A percentile compares a stretch with the other conserved stretches of the same genome.
Conservation (phyloP, 2,329 filamentous ascomycete species). For the Exophiala mesophila region DNA sequence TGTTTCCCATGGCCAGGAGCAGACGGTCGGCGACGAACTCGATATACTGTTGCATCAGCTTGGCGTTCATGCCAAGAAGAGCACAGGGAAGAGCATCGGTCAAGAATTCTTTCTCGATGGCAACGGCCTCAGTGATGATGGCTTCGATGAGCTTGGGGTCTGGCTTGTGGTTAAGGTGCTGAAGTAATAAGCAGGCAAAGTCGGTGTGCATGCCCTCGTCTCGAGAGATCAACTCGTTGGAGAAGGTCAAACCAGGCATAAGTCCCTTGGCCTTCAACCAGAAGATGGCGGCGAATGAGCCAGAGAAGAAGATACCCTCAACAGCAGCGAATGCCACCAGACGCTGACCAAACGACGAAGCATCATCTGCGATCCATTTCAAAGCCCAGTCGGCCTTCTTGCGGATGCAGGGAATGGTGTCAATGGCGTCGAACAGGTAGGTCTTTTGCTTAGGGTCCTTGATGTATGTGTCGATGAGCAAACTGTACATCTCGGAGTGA, state of each 20-base stretch:
- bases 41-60: constrained; percentile 99
- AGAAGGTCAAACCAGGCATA: constrained; percentile 98
- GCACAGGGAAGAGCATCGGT: constrained; percentile 90
- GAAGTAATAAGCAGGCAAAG: constrained; percentile 96
- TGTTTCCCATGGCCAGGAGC: constrained; percentile 85
- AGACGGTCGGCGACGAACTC: constrained; percentile 98
- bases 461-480: constrained; percentile 98
- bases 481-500: constrained; percentile 98
- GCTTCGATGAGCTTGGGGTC: constrained; percentile 72
- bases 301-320: constrained; percentile 99
- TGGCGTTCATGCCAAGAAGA: constrained; percentile 95
- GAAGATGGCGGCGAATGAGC: constrained; percentile 98
- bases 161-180: constrained; percentile 90
- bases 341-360: constrained; percentile 91
- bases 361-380: constrained; percentile 86
- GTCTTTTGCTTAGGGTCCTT: constrained; percentile 92
- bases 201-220: constrained; percentile 99
- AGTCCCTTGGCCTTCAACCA: constrained; percentile 99
- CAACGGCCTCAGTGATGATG: constrained; percentile 91
- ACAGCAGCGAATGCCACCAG: constrained; percentile 96
- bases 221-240: constrained; percentile 99
- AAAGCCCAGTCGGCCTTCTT: constrained; percentile 99
- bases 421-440: constrained; percentile 97
- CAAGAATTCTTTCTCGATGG: constrained; percentile 95
- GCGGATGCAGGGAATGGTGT: constrained; percentile 96